Percentiles rank a stretch among this genome's conserved stretches.
Conservation (phyloP, 208 protist species). For the Vickermania spadyakhi region DNA sequence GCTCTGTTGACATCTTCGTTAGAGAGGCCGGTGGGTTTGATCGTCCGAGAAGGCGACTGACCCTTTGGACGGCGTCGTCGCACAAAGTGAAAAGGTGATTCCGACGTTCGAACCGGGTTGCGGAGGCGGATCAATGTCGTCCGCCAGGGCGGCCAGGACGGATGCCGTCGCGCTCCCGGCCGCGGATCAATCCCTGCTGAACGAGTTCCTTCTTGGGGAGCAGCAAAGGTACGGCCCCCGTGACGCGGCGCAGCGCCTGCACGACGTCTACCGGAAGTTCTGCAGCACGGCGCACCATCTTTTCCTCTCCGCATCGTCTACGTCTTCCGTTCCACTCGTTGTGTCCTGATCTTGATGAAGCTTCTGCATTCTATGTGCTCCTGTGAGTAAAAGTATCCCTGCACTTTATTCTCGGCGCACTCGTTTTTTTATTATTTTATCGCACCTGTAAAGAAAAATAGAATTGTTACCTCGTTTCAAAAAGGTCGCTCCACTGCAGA, state of each 20-base stretch:
- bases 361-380: conserved; percentile 99
- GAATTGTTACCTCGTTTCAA: conserved; percentile 79
- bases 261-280: conserved; percentile 98
- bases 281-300: conserved; percentile 95
- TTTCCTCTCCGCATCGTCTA: conserved; percentile 28
- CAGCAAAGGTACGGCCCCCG: conserved; percentile 89
- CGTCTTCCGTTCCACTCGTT: conserved; percentile 93
- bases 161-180: too few relatives aligned
- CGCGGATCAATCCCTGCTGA: too few relatives aligned
- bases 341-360: conserved; percentile 99
- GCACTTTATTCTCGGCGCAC: conserved; percentile 97
- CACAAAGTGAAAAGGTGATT: conserved; percentile 91
- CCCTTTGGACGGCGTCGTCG: conserved; percentile 84
- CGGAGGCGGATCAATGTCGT: conserved; percentile 96
- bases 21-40: too few relatives aligned
- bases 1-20: too few relatives aligned
- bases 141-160: too few relatives aligned
- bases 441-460: conserved; percentile 80
- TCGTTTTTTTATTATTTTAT: conserved; percentile 98
- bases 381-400: conserved; percentile 94
- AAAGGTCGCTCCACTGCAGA: conserved; percentile 83
- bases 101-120: too few relatives aligned
- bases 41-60: too few relatives aligned
- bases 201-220: too few relatives aligned
- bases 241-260: conserved; percentile 89